A percentile compares a stretch with the other conserved stretches of the same genome.
phyloP scores from a whole-genome alignment of 1,139 yeast genomes.

The Saccharomyces hybrid region DNA sequence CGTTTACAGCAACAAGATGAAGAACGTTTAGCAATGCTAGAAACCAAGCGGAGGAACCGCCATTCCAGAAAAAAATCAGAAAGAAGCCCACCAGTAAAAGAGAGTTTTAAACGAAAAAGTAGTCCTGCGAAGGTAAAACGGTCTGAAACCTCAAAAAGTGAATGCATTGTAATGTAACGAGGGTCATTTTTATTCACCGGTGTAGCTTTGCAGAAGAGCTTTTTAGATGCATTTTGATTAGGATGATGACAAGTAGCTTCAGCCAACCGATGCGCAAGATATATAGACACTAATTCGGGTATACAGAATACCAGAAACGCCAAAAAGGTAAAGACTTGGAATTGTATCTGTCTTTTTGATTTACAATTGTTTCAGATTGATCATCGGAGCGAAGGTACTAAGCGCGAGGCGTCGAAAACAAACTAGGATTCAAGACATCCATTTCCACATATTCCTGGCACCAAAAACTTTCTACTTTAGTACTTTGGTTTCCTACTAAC shows the following conservation, averaged over 20 bases:
- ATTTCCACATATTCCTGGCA: background rate
- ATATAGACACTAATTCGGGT: background rate
- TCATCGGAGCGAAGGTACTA: background rate
- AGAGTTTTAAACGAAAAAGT: conserved; percentile 3
- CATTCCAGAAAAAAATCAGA: conserved; percentile 10
- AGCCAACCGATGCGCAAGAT: too few species aligned
- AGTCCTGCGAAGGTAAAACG: background rate
- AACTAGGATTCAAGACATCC: too few species aligned
- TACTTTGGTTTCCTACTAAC: too few species aligned
- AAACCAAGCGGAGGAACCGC: conserved; percentile 6
- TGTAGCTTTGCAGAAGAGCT: background rate
- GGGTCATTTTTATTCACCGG: background rate
- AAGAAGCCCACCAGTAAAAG: conserved; percentile 4
- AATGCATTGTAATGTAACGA: background rate
- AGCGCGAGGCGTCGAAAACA: background rate
- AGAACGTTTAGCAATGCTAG: conserved; percentile 7
- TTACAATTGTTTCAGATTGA: background rate
- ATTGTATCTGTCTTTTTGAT: background rate
- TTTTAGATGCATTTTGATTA: too few species aligned
- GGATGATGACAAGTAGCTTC: too few species aligned
- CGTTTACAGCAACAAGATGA: conserved; percentile 30
- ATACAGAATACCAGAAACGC: too few species aligned
- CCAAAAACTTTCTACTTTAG: background rate
- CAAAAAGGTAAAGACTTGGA: background rate
- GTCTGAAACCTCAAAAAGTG: background rate